Conservation (phyloP, 2,329 filamentous ascomycete species). For the Xylariaceae sp. region DNA sequence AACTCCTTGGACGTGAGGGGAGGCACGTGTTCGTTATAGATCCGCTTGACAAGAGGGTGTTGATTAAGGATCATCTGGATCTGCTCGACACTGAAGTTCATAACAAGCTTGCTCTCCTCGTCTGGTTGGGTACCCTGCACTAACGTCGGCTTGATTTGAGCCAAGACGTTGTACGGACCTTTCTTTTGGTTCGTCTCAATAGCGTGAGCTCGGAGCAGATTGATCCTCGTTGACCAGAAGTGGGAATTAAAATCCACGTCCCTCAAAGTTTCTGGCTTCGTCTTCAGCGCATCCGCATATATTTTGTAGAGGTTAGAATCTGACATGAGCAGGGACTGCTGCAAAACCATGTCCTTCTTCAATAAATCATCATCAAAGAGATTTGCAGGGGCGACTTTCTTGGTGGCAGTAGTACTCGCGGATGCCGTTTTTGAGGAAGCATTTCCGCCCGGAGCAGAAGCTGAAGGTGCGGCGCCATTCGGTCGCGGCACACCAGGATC, state of each 20-base stretch:
- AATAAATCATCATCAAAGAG: conserved; percentile 81
- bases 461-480: conserved; percentile 31
- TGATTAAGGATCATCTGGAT: conserved; percentile 90
- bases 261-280: conserved; percentile 80
- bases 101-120: conserved; percentile 58
- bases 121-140: conserved; percentile 37
- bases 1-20: conserved; percentile 76
- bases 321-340: conserved; percentile 82
- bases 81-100: conserved; percentile 87
- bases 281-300: conserved; percentile 77
- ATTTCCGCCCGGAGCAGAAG: conserved; percentile 29
- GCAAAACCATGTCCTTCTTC: conserved; percentile 73
- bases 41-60: conserved; percentile 82
- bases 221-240: conserved; percentile 90
- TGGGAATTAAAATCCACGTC: conserved; percentile 80
- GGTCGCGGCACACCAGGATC: conserved; percentile 50
- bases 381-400: conserved; percentile 46
- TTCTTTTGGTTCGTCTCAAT: conserved; percentile 83
- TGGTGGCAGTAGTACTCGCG: conserved; percentile 61
- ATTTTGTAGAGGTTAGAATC: conserved; percentile 73
- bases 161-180: conserved; percentile 90
- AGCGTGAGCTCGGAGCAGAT: conserved; percentile 81
- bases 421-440: conserved; percentile 72
- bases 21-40: conserved; percentile 91
- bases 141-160: conserved; percentile 77